Evolutionary conservation across 1,284 basidiomycete species (phyloP).

Genomic region (Fomitopsis betulina): DNA sequence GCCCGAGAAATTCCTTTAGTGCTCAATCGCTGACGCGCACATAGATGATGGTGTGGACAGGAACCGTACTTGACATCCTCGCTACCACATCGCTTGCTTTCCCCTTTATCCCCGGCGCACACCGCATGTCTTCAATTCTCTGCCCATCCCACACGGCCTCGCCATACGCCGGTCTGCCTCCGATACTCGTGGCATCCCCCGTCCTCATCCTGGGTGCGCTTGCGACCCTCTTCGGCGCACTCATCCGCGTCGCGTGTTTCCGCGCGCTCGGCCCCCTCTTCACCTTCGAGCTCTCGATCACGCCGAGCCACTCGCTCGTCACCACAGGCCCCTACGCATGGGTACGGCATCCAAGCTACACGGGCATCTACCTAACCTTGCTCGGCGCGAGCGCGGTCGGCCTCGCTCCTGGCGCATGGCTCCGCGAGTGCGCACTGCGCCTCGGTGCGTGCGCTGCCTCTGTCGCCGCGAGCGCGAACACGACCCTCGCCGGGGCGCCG

Average conservation of each 20-base stretch:
- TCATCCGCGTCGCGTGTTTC: conserved; percentile 23
- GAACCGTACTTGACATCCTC: conserved; percentile 21
- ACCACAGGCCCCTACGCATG: conserved; percentile 24
- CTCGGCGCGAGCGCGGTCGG: conserved; percentile 20
- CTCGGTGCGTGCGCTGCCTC: conserved; percentile 3
- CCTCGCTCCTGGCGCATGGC: conserved; percentile 22
- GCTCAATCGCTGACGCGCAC: neutral
- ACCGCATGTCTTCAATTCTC: conserved; percentile 11
- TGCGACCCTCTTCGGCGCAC: conserved; percentile 12
- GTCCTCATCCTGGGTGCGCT: conserved; percentile 18
- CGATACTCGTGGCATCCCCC: conserved; percentile 8
- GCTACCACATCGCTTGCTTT: conserved; percentile 17
- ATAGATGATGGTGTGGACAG: conserved; percentile 24
- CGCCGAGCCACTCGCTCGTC: conserved; percentile 22
- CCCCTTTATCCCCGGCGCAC: conserved; percentile 13
- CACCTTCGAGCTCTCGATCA: conserved; percentile 28
- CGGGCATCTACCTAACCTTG: conserved; percentile 24
- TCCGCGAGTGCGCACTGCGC: conserved; percentile 20
- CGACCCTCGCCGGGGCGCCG: conserved; percentile 28
- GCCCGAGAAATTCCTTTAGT: neutral
- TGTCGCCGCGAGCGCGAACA: neutral
- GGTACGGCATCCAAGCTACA: conserved; percentile 28
- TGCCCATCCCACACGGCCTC: conserved; percentile 1
- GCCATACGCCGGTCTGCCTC: neutral
- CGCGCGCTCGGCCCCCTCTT: conserved; percentile 24